Evolutionary conservation across 2,329 filamentous ascomycete species (phyloP).

Genomic region (Myriosclerotinia duriaeana): DNA sequence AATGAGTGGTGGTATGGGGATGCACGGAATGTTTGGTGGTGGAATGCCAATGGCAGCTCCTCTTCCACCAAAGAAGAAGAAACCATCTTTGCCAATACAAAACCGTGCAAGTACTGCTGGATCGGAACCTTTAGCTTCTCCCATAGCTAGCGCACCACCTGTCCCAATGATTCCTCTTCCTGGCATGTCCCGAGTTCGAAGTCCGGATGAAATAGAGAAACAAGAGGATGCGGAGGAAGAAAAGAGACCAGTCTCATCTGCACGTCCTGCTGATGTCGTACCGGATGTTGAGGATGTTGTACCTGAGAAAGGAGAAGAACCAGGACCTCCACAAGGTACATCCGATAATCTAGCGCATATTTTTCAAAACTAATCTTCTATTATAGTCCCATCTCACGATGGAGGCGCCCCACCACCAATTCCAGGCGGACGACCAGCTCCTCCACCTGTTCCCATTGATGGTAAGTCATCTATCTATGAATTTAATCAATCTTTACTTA

Average conservation of each 20-base stretch:
- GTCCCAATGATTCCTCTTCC: constrained; percentile 67
- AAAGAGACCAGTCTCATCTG: constrained; percentile 48
- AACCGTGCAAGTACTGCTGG: constrained; percentile 46
- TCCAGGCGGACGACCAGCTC: constrained; percentile 50
- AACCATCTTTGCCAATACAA: constrained; percentile 45
- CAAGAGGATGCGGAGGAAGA: constrained; percentile 44
- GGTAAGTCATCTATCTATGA: constrained; percentile 51
- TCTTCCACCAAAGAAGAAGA: constrained; percentile 57
- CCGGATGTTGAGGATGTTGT: constrained; percentile 55
- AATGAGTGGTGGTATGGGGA: constrained; percentile 96
- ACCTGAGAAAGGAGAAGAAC: constrained; percentile 38
- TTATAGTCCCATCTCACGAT: constrained; percentile 36
- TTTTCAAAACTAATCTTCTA: constrained; percentile 22
- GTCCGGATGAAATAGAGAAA: constrained; percentile 47
- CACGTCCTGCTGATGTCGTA: constrained; percentile 48
- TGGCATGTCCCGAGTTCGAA: constrained; percentile 62
- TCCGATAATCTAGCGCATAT: neutral
- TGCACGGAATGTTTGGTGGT: constrained; percentile 88
- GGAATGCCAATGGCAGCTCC: constrained; percentile 61
- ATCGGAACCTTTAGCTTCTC: constrained; percentile 47
- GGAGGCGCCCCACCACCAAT: constrained; percentile 39
- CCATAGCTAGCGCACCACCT: constrained; percentile 51
- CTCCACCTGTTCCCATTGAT: constrained; percentile 59
- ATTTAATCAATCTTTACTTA: constrained; percentile 32
- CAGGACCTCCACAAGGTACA: constrained; percentile 42